Evolutionary conservation across 2,329 filamentous ascomycete genomes (phyloP).

Genomic region (Epichloe baconii): DNA sequence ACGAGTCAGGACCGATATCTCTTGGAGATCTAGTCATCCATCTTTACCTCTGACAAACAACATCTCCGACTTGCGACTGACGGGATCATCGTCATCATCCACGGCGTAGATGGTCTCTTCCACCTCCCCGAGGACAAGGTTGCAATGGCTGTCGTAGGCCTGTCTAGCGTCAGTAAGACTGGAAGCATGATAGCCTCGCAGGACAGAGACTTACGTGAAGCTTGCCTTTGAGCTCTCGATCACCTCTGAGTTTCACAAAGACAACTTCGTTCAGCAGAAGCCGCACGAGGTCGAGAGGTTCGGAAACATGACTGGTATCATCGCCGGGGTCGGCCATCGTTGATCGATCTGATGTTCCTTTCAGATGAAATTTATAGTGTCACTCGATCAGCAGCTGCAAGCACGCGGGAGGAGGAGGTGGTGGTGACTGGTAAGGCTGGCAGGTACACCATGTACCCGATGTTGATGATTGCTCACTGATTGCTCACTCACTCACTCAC

Average conservation of each 20-base stretch:
- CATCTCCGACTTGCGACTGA: slow-evolving; percentile 98
- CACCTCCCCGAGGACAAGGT: slow-evolving; percentile 87
- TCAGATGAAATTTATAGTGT: neutral
- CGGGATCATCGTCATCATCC: slow-evolving; percentile 85
- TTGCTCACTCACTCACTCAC: neutral
- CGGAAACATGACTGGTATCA: slow-evolving; percentile 59
- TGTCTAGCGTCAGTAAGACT: slow-evolving; percentile 22
- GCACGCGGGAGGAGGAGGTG: neutral
- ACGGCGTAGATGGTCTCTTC: slow-evolving; percentile 94
- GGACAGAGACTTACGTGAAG: slow-evolving; percentile 53
- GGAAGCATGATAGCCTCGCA: no score
- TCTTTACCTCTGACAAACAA: slow-evolving; percentile 70
- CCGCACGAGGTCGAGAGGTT: slow-evolving; percentile 91
- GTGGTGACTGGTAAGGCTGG: neutral
- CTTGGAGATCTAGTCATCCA: slow-evolving; percentile 34
- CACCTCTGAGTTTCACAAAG: slow-evolving; percentile 91
- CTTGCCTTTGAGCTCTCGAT: slow-evolving; percentile 87
- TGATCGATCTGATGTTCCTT: no score
- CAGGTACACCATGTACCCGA: neutral
- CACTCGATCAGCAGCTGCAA: neutral
- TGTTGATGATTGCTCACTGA: neutral
- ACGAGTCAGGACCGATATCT: neutral
- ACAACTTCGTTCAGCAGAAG: slow-evolving; percentile 91
- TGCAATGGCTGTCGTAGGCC: slow-evolving; percentile 99
- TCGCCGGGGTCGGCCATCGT: slow-evolving; percentile 76